These are phyloP conservation scores for Nicotiana paniculata DNA, from an alignment of 257 asterid genomes.

Conservation along the genomic window DNA sequence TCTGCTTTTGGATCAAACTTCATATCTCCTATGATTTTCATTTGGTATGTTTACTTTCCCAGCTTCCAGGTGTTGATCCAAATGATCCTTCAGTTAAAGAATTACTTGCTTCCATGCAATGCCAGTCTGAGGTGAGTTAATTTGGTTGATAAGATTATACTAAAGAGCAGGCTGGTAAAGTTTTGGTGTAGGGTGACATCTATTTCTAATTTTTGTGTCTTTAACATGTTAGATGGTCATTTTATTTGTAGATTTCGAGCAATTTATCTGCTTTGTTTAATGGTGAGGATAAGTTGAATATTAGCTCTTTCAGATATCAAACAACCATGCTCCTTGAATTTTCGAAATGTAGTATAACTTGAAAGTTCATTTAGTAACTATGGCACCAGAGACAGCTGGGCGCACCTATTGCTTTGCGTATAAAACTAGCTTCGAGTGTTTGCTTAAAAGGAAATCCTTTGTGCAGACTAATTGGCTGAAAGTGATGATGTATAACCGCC, in stretches of 20 bases:
- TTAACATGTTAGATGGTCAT: neutral
- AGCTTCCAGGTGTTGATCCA: conserved; percentile 13
- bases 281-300: neutral
- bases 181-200: neutral
- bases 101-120: conserved; percentile 2
- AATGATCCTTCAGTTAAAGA: conserved; percentile 11
- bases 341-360: neutral
- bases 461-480: neutral
- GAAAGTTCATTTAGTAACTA: neutral
- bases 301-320: neutral
- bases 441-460: neutral
- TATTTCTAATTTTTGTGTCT: neutral
- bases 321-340: neutral
- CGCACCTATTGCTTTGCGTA: neutral
- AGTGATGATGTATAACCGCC: neutral
- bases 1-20: neutral
- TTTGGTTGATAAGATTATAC: neutral
- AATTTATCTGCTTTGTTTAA: neutral
- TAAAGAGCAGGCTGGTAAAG: neutral
- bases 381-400: neutral
- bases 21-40: neutral
- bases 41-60: neutral
- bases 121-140: conserved; percentile 10
- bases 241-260: neutral
- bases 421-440: neutral